Evolutionary conservation across 306 rosid species (phyloP), one percentile per base, ranked within the genome.

Genomic region (Cicer yamashitae): DNA sequence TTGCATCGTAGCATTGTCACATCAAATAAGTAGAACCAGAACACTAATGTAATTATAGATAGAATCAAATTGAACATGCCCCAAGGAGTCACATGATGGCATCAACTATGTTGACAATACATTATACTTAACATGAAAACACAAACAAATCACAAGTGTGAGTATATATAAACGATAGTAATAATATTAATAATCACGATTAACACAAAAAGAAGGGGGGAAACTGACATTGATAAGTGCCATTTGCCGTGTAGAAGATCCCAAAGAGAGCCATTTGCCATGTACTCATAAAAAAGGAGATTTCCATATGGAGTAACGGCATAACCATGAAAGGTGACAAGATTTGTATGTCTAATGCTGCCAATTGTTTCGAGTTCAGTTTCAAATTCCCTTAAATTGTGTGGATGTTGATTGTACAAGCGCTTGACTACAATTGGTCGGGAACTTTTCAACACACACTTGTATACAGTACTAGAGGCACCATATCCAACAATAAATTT

Each of bases 161-260:
- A n/a, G n/a, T n/a, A n/a, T n/a, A n/a, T n/a, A n/a, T n/a, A n/a
- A n/a, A n/a, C n/a, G n/a, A n/a, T n/a, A n/a, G n/a, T n/a, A n/a
- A n/a, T n/a, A n/a, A n/a, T n/a, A n/a, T n/a, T n/a, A n/a, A n/a
- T n/a, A n/a, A n/a, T n/a, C n/a, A n/a, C n/a, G n/a, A n/a, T n/a
- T n/a, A n/a, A n/a, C n/a, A n/a, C n/a, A n/a, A n/a, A n/a, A n/a
- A n/a, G n/a, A n/a, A n/a, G n/a, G n/a, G n/a, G n/a, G n/a, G n/a
- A n/a, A n/a, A n/a, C n/a, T n/a, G n/a, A n/a, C n/a, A n/a, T n/a
- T n/a, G n/a, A n/a, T n/a, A n/a, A n/a, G n/a, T n/a, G n/a, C n/a
- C n/a, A n/a, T n/a, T n/a, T n/a, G n/a, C 98, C 97, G 50, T 94
- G 97, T 59, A 94, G 97, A 79, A 91, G 86, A 86, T 94, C 98